phyloP scores from a whole-genome alignment of 257 asterid species.

The Fraxinus americana region DNA sequence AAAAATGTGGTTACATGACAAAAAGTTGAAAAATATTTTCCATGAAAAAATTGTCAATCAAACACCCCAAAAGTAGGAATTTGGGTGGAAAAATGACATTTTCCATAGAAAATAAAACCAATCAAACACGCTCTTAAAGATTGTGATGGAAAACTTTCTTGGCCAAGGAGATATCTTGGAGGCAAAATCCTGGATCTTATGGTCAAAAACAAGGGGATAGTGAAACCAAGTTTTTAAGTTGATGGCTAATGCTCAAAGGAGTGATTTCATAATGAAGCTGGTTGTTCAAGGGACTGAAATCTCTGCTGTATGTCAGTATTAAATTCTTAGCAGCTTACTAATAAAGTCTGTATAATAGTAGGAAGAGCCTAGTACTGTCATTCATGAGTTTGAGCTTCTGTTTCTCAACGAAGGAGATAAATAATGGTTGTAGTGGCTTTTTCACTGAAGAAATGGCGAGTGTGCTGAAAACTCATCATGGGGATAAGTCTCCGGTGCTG shows the following conservation, averaged over 20 bases:
- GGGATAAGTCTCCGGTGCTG: not conserved
- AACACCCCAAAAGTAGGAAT: too few species aligned
- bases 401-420: not conserved
- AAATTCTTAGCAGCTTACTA: not conserved
- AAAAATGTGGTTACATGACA: too few species aligned
- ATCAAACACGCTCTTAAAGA: not conserved
- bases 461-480: not conserved
- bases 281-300: not conserved
- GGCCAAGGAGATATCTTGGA: not conserved
- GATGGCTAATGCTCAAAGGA: not conserved
- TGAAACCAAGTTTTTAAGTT: not conserved
- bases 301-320: slow-evolving; percentile 2
- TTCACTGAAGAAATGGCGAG: not conserved
- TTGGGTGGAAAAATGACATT: too few species aligned
- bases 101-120: too few species aligned
- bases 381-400: not conserved
- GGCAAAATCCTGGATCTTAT: not conserved
- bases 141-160: not conserved
- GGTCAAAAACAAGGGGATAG: not conserved
- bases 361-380: not conserved
- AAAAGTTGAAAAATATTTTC: too few species aligned
- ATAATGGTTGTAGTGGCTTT: not conserved
- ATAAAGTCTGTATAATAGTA: not conserved
- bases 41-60: too few species aligned
- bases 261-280: not conserved